A percentile compares a stretch with the other conserved stretches of the same genome.
These are phyloP conservation scores for Chlorella sp. DNA, from an alignment of 139 green algal genomes.

Conservation along the genomic window DNA sequence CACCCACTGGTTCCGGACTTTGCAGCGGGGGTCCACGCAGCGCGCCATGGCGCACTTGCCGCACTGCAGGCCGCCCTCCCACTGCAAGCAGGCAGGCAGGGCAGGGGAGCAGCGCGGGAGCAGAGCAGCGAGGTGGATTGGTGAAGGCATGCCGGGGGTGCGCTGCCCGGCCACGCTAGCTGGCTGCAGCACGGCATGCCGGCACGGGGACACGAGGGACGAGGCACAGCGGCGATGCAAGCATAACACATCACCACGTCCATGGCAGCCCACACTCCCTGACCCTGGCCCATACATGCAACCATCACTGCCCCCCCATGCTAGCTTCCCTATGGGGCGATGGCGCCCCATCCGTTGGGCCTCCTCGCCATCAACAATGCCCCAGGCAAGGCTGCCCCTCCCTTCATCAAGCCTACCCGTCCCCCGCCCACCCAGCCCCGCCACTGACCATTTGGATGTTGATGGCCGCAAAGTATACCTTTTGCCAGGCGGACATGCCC, in stretches of 20 bases:
- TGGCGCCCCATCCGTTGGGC: too few relatives aligned
- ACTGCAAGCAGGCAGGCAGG: not conserved
- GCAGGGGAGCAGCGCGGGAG: not conserved
- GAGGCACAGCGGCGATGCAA: too few relatives aligned
- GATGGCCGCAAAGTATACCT: slow-evolving; percentile 24
- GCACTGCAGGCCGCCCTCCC: slow-evolving; percentile 19
- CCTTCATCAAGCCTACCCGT: not conserved
- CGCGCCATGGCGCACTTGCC: slow-evolving; percentile 11
- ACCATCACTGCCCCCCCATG: too few relatives aligned
- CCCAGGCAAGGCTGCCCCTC: too few relatives aligned
- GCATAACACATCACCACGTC: too few relatives aligned
- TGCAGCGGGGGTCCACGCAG: slow-evolving; percentile 20
- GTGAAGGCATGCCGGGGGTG: not conserved
- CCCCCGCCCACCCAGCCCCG: not conserved
- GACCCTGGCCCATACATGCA: too few relatives aligned
- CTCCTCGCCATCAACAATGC: not conserved
- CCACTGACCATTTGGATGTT: not conserved
- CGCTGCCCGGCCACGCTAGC: too few relatives aligned
- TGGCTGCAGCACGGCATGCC: not conserved
- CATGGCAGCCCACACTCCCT: too few relatives aligned
- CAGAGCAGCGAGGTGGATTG: not conserved
- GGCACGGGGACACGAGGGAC: too few relatives aligned
- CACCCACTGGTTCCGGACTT: slow-evolving; percentile 5
- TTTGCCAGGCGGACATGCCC: not conserved
- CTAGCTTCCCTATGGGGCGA: too few relatives aligned